Evolutionary conservation across 345 rosid species (phyloP), one percentile per base, ranked within the genome.

Genomic region (Excoecaria cochinchinensis): DNA sequence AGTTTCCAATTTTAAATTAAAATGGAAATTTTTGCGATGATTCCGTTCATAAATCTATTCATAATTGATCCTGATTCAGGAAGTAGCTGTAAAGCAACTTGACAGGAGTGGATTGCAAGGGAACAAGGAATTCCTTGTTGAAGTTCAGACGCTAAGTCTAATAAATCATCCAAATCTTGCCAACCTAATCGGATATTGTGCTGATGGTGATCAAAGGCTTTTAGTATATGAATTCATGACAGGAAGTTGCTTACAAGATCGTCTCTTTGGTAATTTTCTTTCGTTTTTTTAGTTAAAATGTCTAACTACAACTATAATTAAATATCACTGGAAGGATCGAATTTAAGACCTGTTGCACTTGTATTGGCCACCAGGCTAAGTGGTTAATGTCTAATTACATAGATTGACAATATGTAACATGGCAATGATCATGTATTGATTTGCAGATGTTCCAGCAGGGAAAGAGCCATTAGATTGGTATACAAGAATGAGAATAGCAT

Each of bases 151-250:
- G 46, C 72, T 91, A 47, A 84, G 90, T 63, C 86, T 74, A 52
- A 74, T 88, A 15, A 80, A 86, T 67, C 92, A 89, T 75, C 87
- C 80, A 1, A 86, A 91, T 81, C 85, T 91, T 25, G 84, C 86
- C 46, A 84, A 83, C 69, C 85, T 91, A 40, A 59, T 89, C 11
- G 95, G 95, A n/a, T 91, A 91, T 60, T 89, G 95, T 39, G 90
- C 90, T 8, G 93, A 89, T 79, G 95, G 95, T n/a, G 95, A 91
- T 71, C 93, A 89, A 76, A 86, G 91, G 56, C 85, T 91, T 58
- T 59, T 91, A 76, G 91, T 91, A 21, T 84, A 84, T 77, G 91
- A 89, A 57, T 87, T 65, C 63, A 78, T 91, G 73, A 40, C 86
- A 11, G 86, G 81, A 22, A 90, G 90, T 21, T 86, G 91, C 19